These are phyloP conservation scores for Thelephora terrestris DNA, from an alignment of 1,284 basidiomycete species.

Conservation along the genomic window DNA sequence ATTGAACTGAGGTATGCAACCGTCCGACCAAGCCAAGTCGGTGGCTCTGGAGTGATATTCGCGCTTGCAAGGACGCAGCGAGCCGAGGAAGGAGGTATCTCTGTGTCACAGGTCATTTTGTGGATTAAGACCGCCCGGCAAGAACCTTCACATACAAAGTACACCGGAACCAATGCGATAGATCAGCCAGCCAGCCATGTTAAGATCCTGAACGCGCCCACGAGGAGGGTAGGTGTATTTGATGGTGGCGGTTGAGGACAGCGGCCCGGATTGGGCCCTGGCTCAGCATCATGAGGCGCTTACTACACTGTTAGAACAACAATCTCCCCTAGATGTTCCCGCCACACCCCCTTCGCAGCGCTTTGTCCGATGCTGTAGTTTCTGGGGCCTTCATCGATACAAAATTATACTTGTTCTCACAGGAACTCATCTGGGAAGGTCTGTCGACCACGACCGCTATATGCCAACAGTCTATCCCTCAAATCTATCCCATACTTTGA, in stretches of 20 bases:
- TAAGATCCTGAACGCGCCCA: conserved; percentile 48
- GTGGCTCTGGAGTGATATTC: conserved; percentile 47
- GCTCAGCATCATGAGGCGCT: too few relatives aligned
- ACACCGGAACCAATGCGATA: conserved; percentile 44
- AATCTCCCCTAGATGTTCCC: too few relatives aligned
- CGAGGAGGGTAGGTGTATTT: conserved; percentile 51
- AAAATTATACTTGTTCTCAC: not conserved
- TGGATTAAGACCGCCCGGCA: not conserved
- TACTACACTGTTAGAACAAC: too few relatives aligned
- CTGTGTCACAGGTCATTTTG: conserved; percentile 24
- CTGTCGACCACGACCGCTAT: not conserved
- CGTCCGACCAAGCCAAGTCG: conserved; percentile 43
- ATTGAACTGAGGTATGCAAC: conserved; percentile 40
- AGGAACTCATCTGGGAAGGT: not conserved
- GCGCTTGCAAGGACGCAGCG: conserved; percentile 44
- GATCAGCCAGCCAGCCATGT: conserved; percentile 62
- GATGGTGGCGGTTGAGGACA: conserved; percentile 67
- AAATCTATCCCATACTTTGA: not conserved
- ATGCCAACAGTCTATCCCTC: not conserved
- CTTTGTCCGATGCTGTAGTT: not conserved
- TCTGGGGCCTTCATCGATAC: not conserved
- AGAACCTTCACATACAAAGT: conserved; percentile 25
- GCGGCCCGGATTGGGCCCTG: too few relatives aligned
- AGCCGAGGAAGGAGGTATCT: conserved; percentile 60
- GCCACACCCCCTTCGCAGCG: not conserved